These are phyloP conservation scores for Posidonia australis DNA, from an alignment of 106 monocot genomes.

Conservation along the genomic window DNA sequence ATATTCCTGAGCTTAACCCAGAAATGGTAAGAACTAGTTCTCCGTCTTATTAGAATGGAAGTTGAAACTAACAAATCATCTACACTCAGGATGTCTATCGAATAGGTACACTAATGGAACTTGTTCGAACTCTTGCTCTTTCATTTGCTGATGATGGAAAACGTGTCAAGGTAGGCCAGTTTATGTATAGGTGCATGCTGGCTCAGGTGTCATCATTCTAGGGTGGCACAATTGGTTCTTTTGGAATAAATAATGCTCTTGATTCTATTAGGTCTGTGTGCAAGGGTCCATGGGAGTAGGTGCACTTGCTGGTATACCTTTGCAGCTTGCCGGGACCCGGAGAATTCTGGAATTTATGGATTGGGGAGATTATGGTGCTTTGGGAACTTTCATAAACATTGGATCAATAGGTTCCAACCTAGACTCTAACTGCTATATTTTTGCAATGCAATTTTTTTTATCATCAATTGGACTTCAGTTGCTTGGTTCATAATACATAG, in stretches of 20 bases:
- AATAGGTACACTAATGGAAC: conserved; percentile 94
- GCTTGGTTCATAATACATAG: too few relatives aligned
- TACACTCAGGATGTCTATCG: conserved; percentile 87
- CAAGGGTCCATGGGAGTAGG: conserved; percentile 99
- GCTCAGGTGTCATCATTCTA: background rate
- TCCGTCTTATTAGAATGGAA: background rate
- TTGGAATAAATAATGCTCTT: background rate
- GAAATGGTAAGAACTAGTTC: conserved; percentile 62
- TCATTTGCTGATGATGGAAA: conserved; percentile 98
- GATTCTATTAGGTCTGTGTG: conserved; percentile 64
- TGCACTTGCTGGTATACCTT: conserved; percentile 87
- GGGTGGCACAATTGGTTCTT: background rate
- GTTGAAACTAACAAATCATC: conserved; percentile 19
- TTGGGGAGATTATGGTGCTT: conserved; percentile 87
- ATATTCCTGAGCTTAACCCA: conserved; percentile 94
- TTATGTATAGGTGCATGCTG: background rate
- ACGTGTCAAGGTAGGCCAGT: conserved; percentile 56
- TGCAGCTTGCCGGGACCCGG: conserved; percentile 93
- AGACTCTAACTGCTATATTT: background rate
- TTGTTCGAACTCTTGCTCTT: conserved; percentile 84
- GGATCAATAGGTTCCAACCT: conserved; percentile 62
- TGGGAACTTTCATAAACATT: conserved; percentile 72
- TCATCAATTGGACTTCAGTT: too few relatives aligned
- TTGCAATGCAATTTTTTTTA: too few relatives aligned
- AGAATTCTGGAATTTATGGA: conserved; percentile 92